These are phyloP conservation scores for Tieghemiomyces parasiticus DNA, from an alignment of 192 early-diverging fungal genomes.

Conservation along the genomic window DNA sequence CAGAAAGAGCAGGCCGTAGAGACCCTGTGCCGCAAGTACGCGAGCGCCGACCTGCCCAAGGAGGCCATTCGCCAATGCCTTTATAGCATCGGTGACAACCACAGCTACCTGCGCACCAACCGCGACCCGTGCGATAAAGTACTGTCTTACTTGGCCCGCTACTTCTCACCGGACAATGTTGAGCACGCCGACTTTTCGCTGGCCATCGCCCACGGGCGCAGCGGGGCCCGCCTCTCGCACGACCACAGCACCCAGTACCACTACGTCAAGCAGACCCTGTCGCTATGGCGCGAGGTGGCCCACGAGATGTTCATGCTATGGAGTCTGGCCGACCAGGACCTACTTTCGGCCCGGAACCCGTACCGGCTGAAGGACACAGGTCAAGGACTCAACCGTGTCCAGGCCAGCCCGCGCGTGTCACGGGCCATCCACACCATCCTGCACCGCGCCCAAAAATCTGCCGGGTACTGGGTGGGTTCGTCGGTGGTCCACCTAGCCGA, in stretches of 20 bases:
- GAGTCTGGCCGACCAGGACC: constrained; percentile 76
- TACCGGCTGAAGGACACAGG: constrained; percentile 94
- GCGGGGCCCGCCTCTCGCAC: constrained; percentile 83
- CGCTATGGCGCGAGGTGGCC: constrained; percentile 89
- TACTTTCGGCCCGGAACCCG: constrained; percentile 47
- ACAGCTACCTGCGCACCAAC: constrained; percentile 76
- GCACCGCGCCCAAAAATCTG: constrained; percentile 67
- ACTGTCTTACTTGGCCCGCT: constrained; percentile 50
- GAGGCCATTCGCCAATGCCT: constrained; percentile 73
- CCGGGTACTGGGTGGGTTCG: constrained; percentile 84
- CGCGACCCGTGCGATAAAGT: constrained; percentile 94
- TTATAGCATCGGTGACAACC: constrained; percentile 97
- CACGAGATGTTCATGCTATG: constrained; percentile 98
- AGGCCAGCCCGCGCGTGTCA: constrained; percentile 69
- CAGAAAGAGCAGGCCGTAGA: constrained; percentile 90
- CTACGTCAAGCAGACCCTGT: constrained; percentile 86
- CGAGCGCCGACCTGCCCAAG: constrained; percentile 30
- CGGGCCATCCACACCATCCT: constrained; percentile 80
- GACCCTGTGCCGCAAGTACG: constrained; percentile 64
- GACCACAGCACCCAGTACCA: constrained; percentile 85
- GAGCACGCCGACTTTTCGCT: constrained; percentile 53
- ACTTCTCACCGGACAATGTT: constrained; percentile 46
- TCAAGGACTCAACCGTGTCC: constrained; percentile 92
- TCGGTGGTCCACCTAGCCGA: constrained; percentile 96
- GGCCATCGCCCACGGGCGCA: constrained; percentile 64